Base-by-base conservation (phyloP, 208 protist species). In the Leptomonas pyrrhocoris region DNA sequence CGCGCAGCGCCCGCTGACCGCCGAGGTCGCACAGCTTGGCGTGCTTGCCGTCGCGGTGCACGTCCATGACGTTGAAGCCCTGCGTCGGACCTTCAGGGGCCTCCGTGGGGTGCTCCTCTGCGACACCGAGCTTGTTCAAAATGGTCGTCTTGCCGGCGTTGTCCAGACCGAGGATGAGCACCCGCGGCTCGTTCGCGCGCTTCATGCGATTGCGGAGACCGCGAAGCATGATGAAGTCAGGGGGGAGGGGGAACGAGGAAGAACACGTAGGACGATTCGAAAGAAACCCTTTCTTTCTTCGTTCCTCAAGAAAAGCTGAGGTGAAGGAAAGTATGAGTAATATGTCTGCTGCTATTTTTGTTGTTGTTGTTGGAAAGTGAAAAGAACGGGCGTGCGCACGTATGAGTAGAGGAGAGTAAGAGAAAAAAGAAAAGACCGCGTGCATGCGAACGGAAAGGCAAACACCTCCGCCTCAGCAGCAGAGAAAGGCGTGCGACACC, bases 21-120 rank as follows among this genome's bases (percentile, higher is more conserved):
- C 99, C 99, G 25, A 99, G 93, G 81, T 99, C 99, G 93, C 99
- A 99, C 40, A 99, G 83, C 80, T 99, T 99, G 25, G 99, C 84
- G 59, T 94, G 95, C 81, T 93, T 95, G 16, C 88, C 94, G 28
- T 91, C 72, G 69, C 96, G 96, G 67, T 96, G 86, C n/a, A 99
- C 70, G 21, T 98, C 98, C 77, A 98, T 97, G 51, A 99, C 99
- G 84, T 99, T 99, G 84, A 99, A 99, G 54, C 99, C 99, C 25
- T 99, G 88, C 28, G 99, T 99, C 8, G 99, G 98, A 7, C 99
- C 98, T 45, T 99, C 99, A 0, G 97, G 98, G 3, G 88, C 92
- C 36, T 83, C 68, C 8, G 43, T 36, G 12, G 53, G 38, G 59
- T 84, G 51, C 60, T 80, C 77, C 64, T 92, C 81, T 1, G 84